Conservation (phyloP, 352 stramenopile genomes). For the Globisporangium spinosum region DNA sequence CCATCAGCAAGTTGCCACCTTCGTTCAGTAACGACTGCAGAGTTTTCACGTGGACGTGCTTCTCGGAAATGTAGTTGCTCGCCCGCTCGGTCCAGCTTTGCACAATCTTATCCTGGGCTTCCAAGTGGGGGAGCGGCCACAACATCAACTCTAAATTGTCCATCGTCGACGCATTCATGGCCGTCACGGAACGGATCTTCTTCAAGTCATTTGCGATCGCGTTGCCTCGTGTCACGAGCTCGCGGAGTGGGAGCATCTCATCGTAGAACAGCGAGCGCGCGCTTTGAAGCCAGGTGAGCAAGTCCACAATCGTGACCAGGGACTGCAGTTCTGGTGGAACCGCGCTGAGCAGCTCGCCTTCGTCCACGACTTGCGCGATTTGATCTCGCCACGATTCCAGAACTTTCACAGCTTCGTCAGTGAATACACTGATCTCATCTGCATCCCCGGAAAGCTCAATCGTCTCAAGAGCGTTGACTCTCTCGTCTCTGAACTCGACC, state of each 20-base stretch:
- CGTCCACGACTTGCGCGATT: constrained; percentile 49
- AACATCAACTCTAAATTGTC: constrained; percentile 49
- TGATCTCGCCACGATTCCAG: constrained; percentile 69
- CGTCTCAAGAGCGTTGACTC: constrained; percentile 54
- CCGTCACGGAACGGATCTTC: constrained; percentile 17
- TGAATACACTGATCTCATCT: constrained; percentile 26
- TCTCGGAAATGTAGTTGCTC: constrained; percentile 51
- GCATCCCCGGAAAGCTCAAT: constrained; percentile 38
- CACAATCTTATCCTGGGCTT: constrained; percentile 59
- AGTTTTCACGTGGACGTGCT: constrained; percentile 50
- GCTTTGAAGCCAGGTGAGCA: constrained; percentile 76
- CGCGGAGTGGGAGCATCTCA: constrained; percentile 55
- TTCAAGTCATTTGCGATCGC: constrained; percentile 33
- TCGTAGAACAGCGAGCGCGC: constrained; percentile 80
- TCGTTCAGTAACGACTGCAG: constrained; percentile 57
- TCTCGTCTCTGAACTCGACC: constrained; percentile 68
- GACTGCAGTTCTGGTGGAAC: constrained; percentile 54
- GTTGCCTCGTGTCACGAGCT: constrained; percentile 54
- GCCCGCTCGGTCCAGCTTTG: constrained; percentile 61
- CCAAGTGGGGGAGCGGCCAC: constrained; percentile 72
- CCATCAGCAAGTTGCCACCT: constrained; percentile 53
- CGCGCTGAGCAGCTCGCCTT: constrained; percentile 66
- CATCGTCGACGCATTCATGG: constrained; percentile 31
- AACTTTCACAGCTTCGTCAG: constrained; percentile 67
- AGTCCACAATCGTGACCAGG: constrained; percentile 43